phyloP scores from a whole-genome alignment of 768 basidiomycete genomes.

The Xerocomus brunneocitrinus region DNA sequence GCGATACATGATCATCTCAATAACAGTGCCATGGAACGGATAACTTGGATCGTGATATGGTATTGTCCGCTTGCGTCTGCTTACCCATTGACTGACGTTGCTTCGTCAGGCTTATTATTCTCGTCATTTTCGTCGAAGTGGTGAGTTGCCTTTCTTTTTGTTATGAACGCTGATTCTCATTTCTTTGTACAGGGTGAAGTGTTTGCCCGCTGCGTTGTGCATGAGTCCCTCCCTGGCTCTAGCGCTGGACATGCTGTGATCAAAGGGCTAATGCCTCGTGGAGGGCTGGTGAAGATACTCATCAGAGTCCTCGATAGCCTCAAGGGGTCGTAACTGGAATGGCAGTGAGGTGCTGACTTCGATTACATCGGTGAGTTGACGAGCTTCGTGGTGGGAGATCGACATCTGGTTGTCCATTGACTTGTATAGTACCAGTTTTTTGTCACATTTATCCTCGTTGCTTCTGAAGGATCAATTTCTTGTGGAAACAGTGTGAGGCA shows the following conservation, averaged over 20 bases:
- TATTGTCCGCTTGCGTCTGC: constrained; percentile 37
- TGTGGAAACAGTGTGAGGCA: neutral
- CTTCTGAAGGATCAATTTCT: neutral
- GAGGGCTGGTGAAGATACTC: constrained; percentile 21
- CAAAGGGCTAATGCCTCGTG: constrained; percentile 20
- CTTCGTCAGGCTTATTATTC: constrained; percentile 73
- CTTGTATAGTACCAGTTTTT: neutral
- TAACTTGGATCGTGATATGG: constrained; percentile 79
- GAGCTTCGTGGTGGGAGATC: neutral
- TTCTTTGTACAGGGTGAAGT: constrained; percentile 61
- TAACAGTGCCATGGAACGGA: constrained; percentile 83
- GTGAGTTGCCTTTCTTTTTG: constrained; percentile 36
- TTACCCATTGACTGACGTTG: constrained; percentile 34
- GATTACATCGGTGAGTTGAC: neutral
- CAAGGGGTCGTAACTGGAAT: constrained; percentile 6
- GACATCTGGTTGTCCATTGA: neutral
- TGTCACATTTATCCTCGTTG: neutral
- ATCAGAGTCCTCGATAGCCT: constrained; percentile 14
- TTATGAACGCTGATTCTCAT: neutral
- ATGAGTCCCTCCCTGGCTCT: constrained; percentile 26
- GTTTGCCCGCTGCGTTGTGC: constrained; percentile 68
- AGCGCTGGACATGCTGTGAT: constrained; percentile 3
- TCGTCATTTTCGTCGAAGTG: constrained; percentile 83
- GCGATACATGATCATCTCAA: constrained; percentile 93
- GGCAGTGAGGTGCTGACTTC: neutral